These are phyloP conservation scores for Verticillium zaregamsianum DNA, from an alignment of 2,329 filamentous ascomycete genomes.

Conservation along the genomic window DNA sequence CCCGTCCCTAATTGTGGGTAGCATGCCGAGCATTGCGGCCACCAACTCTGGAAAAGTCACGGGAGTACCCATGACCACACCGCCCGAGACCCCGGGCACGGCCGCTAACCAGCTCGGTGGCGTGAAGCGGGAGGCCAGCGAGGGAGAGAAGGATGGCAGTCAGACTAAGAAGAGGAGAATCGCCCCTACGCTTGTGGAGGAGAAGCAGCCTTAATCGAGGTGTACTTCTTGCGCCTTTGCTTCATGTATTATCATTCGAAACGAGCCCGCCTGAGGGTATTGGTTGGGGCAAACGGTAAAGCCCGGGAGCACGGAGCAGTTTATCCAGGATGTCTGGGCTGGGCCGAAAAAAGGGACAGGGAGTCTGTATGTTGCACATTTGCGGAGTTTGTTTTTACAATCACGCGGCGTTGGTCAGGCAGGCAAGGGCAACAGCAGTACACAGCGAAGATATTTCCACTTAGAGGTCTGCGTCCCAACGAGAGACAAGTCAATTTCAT, in stretches of 20 bases:
- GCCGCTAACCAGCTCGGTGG: slow-evolving; percentile 34
- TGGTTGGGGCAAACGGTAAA: neutral
- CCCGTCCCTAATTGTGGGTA: slow-evolving; percentile 73
- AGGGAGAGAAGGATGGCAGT: slow-evolving; percentile 47
- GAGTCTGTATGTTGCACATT: neutral
- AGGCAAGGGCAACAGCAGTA: neutral
- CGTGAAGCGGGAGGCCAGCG: slow-evolving; percentile 53
- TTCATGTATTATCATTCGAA: neutral
- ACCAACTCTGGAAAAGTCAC: slow-evolving; percentile 61
- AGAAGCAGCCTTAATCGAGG: neutral
- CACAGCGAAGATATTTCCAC: neutral
- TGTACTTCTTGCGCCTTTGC: neutral
- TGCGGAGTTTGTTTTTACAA: neutral
- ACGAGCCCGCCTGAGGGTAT: neutral
- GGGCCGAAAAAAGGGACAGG: neutral
- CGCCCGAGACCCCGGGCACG: slow-evolving; percentile 79
- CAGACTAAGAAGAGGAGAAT: slow-evolving; percentile 67
- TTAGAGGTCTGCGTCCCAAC: neutral
- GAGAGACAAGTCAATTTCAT: neutral
- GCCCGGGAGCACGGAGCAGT: neutral
- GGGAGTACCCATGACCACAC: slow-evolving; percentile 75
- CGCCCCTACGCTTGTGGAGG: slow-evolving; percentile 58
- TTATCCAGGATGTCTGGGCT: neutral
- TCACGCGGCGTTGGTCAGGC: neutral
- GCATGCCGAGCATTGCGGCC: slow-evolving; percentile 71